Evolutionary conservation across 257 asterid species (phyloP), one percentile per base, ranked within the genome.

Genomic region (Przewalskia tangutica): DNA sequence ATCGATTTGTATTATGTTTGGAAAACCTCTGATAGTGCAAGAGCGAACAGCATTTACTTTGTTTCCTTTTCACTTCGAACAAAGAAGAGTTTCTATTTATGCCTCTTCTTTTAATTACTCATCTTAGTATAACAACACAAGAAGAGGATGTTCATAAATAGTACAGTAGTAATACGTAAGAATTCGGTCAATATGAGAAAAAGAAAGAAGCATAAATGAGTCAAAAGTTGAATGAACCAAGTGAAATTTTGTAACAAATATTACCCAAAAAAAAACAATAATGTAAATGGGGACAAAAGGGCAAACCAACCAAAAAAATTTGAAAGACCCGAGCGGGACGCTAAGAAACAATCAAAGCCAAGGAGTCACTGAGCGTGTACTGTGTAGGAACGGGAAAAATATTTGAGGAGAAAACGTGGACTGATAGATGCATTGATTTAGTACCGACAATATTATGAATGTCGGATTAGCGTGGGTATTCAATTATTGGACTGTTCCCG

Each of bases 401-500:
- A 86, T 85, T 50, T 20, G 14, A 59, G 23, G 88, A 84, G 65
- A 66, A 56, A 85, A 81, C 62, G 84, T 66, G 36, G 81, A 85
- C 83, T 56, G 86, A 76, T 65, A 64, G 88, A 77, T 81, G 71
- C 67, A 60, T 65, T 81, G 84, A 86, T 84, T 40, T 59, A 12
- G 93, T 88, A 90, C 84, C 88, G 94, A 88, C 94, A 92, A 83
- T 63, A 93, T 92, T 80, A 92, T 92, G 91, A 58, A 27, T 93
- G 97, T 93, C 91, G 98, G 98, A 85, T 85, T 86, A 88, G 94
- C 97, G 97, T 93, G 98, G 92, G 85, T 82, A 60, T 75, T 86
- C 98, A 90, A 92, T 91, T 92, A 93, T 93, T 92, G 94, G 92
- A 85, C 82, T 88, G 85, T 55, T 63, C 14, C 82, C 38, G 11